Base-by-base conservation (phyloP, 345 rosid species). In the Hypericum androsaemum region DNA sequence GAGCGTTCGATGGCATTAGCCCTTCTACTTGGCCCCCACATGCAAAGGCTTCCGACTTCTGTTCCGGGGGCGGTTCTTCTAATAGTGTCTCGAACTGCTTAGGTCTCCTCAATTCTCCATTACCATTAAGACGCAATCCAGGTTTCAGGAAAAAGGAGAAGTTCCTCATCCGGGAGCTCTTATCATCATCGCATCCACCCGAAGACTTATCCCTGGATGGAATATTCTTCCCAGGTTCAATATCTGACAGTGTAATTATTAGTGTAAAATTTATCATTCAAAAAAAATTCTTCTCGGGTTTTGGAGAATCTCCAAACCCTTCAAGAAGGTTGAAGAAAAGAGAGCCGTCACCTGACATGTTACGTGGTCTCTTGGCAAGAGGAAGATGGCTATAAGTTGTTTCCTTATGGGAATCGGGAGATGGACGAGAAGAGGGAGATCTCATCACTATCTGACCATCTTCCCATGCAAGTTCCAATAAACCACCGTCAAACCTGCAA, bases 41-140 rank as follows among this genome's bases (percentile, higher is more conserved):
- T 37, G 65, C 60, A 57, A 61, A 63, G 32, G 81, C 78, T 82
- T 74, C 80, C 39, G 90, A 80, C 41, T 80, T 77, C 66, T 77
- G 1, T 1, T 22, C 32, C 11, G 82, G 83, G 39, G 77, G 53
- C 13, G 55, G 35, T 15, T 53, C 62, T 28, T 65, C 67, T 13
- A 22, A 6, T 28, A 52, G 48, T 13, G 22, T 39, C 12, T 11
- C 12, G 16, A 12, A 15, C 1, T 57, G 32, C 41, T 39, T n/a
- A n/a, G n/a, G n/a, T 28, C 7, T 47, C 60, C 55, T 3, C 8
- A 43, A 50, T 46, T 42, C 41, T 39, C 14, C 52, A 13, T 39
- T 46, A 41, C 35, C n/a, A 28, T 43, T 60, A 13, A 15, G 8
- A 12, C 50, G 58, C 14, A 32, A 43, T 43, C 47, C 43, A 40